Percentiles rank a stretch among this genome's conserved stretches.
Evolutionary conservation across 2,329 filamentous ascomycete species (phyloP).

Genomic region (Tympanopsis confertula): DNA sequence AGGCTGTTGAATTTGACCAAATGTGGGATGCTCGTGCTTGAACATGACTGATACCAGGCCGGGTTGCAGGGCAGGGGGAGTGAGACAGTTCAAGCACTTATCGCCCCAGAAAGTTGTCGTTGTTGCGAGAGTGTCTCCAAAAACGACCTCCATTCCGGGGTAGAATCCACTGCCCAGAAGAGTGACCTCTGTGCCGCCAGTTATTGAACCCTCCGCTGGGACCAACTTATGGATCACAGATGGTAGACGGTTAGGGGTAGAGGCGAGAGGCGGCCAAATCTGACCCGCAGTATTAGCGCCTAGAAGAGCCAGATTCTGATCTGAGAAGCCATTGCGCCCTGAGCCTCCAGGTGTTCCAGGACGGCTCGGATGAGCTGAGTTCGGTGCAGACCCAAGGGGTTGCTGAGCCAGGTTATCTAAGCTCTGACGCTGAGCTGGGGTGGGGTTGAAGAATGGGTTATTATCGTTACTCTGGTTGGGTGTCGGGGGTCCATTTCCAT

Average conservation of each 20-base stretch:
- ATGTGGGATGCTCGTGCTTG: slow-evolving; percentile 32
- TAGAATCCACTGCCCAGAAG: slow-evolving; percentile 72
- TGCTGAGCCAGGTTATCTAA: slow-evolving; percentile 54
- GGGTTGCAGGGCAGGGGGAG: slow-evolving; percentile 44
- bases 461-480: slow-evolving; percentile 47
- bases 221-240: slow-evolving; percentile 73
- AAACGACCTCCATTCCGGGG: slow-evolving; percentile 72
- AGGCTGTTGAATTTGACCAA: slow-evolving; percentile 26
- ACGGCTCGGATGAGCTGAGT: slow-evolving; percentile 64
- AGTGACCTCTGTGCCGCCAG: slow-evolving; percentile 78
- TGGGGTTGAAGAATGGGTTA: slow-evolving; percentile 42
- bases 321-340: slow-evolving; percentile 27
- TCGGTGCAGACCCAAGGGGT: slow-evolving; percentile 60
- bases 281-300: slow-evolving; percentile 11
- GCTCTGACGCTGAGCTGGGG: slow-evolving; percentile 39
- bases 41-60: slow-evolving; percentile 50
- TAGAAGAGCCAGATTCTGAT: slow-evolving; percentile 16
- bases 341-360: slow-evolving; percentile 39
- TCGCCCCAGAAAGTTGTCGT: slow-evolving; percentile 54
- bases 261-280: slow-evolving; percentile 31
- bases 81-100: slow-evolving; percentile 48
- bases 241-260: slow-evolving; percentile 30
- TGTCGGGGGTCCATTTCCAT: slow-evolving; percentile 50
- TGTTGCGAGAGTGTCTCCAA: slow-evolving; percentile 57
- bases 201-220: slow-evolving; percentile 69